Base-by-base conservation (phyloP, 2,329 filamentous ascomycete species). In the Penicillium verrucosum region DNA sequence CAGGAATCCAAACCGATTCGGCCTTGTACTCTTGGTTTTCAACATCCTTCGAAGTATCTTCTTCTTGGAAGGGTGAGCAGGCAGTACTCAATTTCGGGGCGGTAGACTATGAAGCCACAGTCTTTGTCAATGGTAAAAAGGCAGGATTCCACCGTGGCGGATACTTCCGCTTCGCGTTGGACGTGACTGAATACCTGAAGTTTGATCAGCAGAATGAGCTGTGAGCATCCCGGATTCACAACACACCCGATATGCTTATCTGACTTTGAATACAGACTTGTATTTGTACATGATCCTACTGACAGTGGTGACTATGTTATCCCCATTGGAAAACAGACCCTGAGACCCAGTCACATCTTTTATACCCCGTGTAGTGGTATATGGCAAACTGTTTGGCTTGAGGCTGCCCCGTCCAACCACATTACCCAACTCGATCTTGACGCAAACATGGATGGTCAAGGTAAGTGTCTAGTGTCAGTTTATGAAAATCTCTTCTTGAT, bases 321-420 rank as follows among this genome's bases (percentile, higher is more conserved):
- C 41, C 86, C 87, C 0, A 80, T 88, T 42, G 87, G 87, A 60
- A 89, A 89, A 68, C 86, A 88, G 68, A 82, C 80, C 0, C 66
- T 81, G 0, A 73, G 71, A 0, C 83, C 82, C 1, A 63, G 60
- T 18, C 70, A 72, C 63, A 90, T 90, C 58, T 90, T 88, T 70
- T 90, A 90, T 68, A 85, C 84, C 0, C 84, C 88, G 0, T 90
- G 87, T 68, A 87, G 85, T 34, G 88, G 88, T 5, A 89, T 90
- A 60, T 90, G 88, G 88, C 87, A 89, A 67, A 81, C 80, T 18
- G 87, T 90, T 0, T 90, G 87, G 87, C 74, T 90, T 2, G 84
- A 88, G 67, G 78, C 82, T n/a, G 85, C 81, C 0, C 83, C 87
- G 0, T 60, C 73, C 0, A 79, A 82, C 48, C 76, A 85, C 62